Percentiles rank a stretch among this genome's conserved stretches.
Conservation (phyloP, 345 rosid genomes). For the thale cress (Arabidopsis thaliana) region DNA sequence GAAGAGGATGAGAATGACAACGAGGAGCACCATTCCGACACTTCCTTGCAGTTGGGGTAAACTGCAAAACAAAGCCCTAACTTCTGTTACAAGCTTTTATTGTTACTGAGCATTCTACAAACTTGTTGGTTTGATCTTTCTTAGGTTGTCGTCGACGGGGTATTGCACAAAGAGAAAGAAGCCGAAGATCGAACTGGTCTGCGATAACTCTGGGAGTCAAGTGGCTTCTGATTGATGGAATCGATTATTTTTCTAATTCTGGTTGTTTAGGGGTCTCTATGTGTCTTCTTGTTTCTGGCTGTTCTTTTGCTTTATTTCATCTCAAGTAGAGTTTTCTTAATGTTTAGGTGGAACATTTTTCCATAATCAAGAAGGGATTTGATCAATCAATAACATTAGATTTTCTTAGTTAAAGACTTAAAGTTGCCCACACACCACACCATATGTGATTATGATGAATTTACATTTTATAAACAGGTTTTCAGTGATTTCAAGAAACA, state of each 20-base stretch:
- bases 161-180: conserved; percentile 34
- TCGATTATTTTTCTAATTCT: background rate
- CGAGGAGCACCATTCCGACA: conserved; percentile 40
- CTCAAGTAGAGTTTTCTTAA: conserved; percentile 26
- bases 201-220: conserved; percentile 48
- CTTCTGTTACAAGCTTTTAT: conserved; percentile 27
- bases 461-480: background rate
- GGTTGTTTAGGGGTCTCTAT: conserved; percentile 13
- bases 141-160: conserved; percentile 31
- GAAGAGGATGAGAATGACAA: conserved; percentile 34
- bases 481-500: background rate
- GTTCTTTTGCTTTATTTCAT: background rate
- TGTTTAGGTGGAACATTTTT: conserved; percentile 29
- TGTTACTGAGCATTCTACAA: background rate
- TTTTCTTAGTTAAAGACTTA: background rate
- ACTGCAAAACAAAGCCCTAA: conserved; percentile 30
- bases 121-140: background rate
- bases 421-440: conserved; percentile 5
- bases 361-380: conserved; percentile 33
- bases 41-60: conserved; percentile 51
- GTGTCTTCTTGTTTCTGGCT: conserved; percentile 2
- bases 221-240: conserved; percentile 43
- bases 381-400: conserved; percentile 14
- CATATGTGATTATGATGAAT: background rate
- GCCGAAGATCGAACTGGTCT: conserved; percentile 33